Base-by-base conservation (phyloP, 345 rosid genomes). In the Salix arbutifolia region DNA sequence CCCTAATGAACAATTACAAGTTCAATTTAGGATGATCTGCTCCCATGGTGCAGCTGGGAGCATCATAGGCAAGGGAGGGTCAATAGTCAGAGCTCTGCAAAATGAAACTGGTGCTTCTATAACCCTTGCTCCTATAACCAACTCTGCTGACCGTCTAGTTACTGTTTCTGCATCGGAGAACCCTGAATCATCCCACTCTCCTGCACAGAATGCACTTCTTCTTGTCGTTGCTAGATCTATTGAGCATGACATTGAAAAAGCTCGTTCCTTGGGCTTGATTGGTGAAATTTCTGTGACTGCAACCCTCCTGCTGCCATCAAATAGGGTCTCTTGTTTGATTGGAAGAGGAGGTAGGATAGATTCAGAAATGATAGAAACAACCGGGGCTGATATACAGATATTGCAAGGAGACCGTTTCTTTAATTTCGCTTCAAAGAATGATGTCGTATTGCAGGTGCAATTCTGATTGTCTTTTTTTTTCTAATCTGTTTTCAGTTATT, bases 21-120 rank as follows among this genome's bases (percentile, higher is more conserved):
- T 90, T 79, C 86, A 84, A 56, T 90, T 85, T 52, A 87, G 87
- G 71, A 40, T 91, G 40, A 83, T 91, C 42, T 87, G 86, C 78
- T 79, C 94, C n/a, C 67, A 76, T 80, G 56, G 37, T 46, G 85
- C 80, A 67, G 89, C 90, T 33, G 91, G 92, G n/a, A 86, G 87
- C 62, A 86, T 90, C n/a, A 91, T 91, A 79, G 96, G 96, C 74
- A 85, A 79, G 81, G 83, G 52, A 81, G 94, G 96, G 65, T 77
- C 80, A 65, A 74, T 78, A 56, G 85, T 91, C 60, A 86, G 87
- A 85, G 84, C 86, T 81, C 73, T 91, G 71, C 81, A 90, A 82
- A 86, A 87, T 73, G 83, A 81, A 78, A 78, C 94, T 0, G 90
- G 96, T 79, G 96, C 94, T 83, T 84, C 88, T 64, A 87, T 91